phyloP scores from a whole-genome alignment of 129 eudicot genomes.

The Gnaphalium uliginosum region DNA sequence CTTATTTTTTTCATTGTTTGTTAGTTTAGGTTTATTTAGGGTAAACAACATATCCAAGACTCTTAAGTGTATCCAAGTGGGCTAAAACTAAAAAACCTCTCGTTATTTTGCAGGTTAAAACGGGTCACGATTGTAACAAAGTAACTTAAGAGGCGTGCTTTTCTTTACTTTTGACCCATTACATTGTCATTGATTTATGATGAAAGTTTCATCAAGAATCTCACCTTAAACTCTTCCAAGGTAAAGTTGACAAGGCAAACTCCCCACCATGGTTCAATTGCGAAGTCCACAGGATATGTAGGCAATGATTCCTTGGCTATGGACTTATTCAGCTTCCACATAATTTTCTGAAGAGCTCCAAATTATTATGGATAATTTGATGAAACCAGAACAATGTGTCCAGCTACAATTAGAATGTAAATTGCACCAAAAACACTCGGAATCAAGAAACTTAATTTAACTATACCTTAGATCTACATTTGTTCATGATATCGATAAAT shows the following conservation, averaged over 20 bases:
- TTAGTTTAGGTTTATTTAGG: background rate
- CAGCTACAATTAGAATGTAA: conserved; percentile 8
- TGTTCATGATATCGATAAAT: conserved; percentile 98
- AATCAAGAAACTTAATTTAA: background rate
- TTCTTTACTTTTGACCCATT: no score
- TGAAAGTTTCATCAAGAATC: conserved; percentile 19
- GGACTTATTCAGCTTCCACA: conserved; percentile 99
- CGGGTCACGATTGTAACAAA: background rate
- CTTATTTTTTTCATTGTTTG: no score
- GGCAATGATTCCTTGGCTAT: conserved; percentile 97
- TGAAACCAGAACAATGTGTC: conserved; percentile 9
- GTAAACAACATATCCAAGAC: background rate
- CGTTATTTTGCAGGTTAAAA: background rate
- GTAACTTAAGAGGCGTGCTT: background rate
- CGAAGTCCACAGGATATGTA: conserved; percentile 83
- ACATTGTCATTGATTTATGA: background rate
- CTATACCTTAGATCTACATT: conserved; percentile 96
- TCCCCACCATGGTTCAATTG: conserved; percentile 99
- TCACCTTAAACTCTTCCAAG: conserved; percentile 94
- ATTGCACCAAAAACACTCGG: background rate
- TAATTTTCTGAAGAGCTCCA: conserved; percentile 81
- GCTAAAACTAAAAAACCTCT: background rate
- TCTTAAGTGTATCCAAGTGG: background rate
- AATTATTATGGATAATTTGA: conserved; percentile 26
- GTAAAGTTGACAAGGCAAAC: conserved; percentile 96